Base-by-base conservation (phyloP, 331 rosid species). In the Ulmus americana region DNA sequence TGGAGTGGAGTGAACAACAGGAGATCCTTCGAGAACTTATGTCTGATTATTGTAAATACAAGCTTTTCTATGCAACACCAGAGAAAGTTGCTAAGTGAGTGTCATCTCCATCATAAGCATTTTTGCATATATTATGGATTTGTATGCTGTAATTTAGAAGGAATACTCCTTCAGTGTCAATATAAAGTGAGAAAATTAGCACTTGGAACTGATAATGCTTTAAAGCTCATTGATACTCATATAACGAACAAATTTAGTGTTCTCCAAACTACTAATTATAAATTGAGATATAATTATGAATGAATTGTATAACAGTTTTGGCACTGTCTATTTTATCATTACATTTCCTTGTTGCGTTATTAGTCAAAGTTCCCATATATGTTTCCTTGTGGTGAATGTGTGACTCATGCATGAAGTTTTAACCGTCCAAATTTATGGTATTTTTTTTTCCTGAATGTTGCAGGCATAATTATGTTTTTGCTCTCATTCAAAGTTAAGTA, bases 1-100 rank as follows among this genome's bases (percentile, higher is more conserved):
- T 92, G 95, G 98, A 92, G 76, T 89, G 98, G 98, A 15, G 79
- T 47, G 95, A 92, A 70, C 98, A 89, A 53, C 97, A 89, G 76
- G 97, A 92, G 77, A 89, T 92, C 67, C 77, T 92, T 59, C 81
- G 95, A 82, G 88, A 82, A 70, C 80, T 92, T 40, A 85, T 73
- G 72, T 92, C 90, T 46, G 91, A 89, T 62, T 66, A 70, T 66
- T 85, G 84, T 72, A 86, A 85, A 77, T 92, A 83, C 81, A 87
- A 77, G 86, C 78, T 92, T 68, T 82, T 92, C 61, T 92, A 92
- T 72, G 95, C 89, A 68, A 92, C 98, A 61, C 98, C 98, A 1
- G 98, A 92, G 78, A 92, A 92, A 81, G 89, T 92, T 89, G 98
- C 95, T 20, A 86, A 43, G 98, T 87, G 72, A 79, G 97, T 79